phyloP scores from a whole-genome alignment of 805 yeast genomes.

The Isabelozyma heimii region DNA sequence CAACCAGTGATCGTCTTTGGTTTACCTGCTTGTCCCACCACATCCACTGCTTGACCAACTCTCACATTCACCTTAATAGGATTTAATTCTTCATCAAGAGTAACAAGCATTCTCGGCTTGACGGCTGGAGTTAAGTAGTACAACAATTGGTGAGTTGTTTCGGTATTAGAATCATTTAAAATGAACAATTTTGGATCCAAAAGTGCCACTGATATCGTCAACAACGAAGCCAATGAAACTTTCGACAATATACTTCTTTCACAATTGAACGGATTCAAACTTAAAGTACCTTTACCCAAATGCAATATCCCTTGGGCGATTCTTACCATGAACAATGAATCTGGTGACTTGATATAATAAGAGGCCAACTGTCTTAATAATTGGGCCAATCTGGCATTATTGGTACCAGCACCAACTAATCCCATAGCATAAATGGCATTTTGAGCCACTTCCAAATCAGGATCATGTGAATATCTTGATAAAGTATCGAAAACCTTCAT shows the following conservation, averaged over 20 bases:
- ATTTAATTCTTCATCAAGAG: constrained; percentile 86
- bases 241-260: constrained; percentile 86
- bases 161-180: constrained; percentile 53
- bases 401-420: constrained; percentile 96
- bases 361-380: constrained; percentile 90
- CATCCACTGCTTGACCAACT: constrained; percentile 98
- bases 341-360: constrained; percentile 87
- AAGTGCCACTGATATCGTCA: constrained; percentile 80
- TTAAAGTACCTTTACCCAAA: constrained; percentile 92
- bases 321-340: constrained; percentile 87
- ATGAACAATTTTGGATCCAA: constrained; percentile 84
- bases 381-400: constrained; percentile 97
- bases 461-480: constrained; percentile 94
- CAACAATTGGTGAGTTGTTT: constrained; percentile 68
- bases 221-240: constrained; percentile 83
- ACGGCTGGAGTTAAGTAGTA: constrained; percentile 85
- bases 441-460: constrained; percentile 89
- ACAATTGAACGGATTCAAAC: constrained; percentile 83
- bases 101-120: constrained; percentile 88
- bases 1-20: constrained; percentile 99
- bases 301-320: constrained; percentile 94
- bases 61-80: constrained; percentile 95
- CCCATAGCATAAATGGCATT: constrained; percentile 98
- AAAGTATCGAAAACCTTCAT: constrained; percentile 96
- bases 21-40: constrained; percentile 98